Evolutionary conservation across 2,329 filamentous ascomycete genomes (phyloP).

Genomic region (Fusarium sulawesiense): DNA sequence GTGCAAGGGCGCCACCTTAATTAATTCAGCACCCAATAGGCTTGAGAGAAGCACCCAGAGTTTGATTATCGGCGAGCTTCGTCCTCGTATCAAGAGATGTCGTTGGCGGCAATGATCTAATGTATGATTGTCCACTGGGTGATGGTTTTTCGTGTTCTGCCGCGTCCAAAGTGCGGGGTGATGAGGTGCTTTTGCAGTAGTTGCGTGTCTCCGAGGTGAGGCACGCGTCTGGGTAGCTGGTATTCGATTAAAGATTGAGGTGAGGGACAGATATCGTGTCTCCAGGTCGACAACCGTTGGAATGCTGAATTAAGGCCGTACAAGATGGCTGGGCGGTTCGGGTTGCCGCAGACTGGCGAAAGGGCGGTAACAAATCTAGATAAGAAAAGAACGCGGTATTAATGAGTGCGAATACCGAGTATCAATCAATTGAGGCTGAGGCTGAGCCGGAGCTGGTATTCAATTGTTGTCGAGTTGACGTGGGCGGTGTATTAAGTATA

Average conservation of each 20-base stretch:
- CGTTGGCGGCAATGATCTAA: constrained; percentile 21
- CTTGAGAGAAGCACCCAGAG: constrained; percentile 26
- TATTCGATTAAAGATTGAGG: constrained; percentile 29
- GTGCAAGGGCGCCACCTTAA: constrained; percentile 41
- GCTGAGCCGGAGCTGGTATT: constrained; percentile 19
- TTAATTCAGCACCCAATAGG: constrained; percentile 40
- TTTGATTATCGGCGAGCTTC: constrained; percentile 38
- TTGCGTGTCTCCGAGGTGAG: constrained; percentile 17
- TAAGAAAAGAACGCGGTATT: constrained; percentile 34
- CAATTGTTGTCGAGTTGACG: constrained; percentile 34
- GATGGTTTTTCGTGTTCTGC: constrained; percentile 9
- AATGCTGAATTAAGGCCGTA: constrained; percentile 36
- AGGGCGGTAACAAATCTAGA: constrained; percentile 16
- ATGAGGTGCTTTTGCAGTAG: constrained; percentile 6
- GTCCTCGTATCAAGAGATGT: constrained; percentile 34
- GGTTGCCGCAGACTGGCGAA: constrained; percentile 16
- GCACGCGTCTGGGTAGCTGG: constrained; percentile 9
- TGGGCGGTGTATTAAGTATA: constrained; percentile 36
- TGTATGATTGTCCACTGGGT: constrained; percentile 9
- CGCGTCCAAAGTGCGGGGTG: constrained; percentile 21
- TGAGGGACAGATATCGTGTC: constrained; percentile 35
- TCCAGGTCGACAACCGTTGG: constrained; percentile 39
- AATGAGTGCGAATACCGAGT: constrained; percentile 39
- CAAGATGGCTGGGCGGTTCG: constrained; percentile 20
- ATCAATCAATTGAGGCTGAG: constrained; percentile 12